Percentiles rank a stretch among this genome's conserved stretches.
Conservation (phyloP, 371 early-diverging fungal genomes). For the Fennellomyces sp. region DNA sequence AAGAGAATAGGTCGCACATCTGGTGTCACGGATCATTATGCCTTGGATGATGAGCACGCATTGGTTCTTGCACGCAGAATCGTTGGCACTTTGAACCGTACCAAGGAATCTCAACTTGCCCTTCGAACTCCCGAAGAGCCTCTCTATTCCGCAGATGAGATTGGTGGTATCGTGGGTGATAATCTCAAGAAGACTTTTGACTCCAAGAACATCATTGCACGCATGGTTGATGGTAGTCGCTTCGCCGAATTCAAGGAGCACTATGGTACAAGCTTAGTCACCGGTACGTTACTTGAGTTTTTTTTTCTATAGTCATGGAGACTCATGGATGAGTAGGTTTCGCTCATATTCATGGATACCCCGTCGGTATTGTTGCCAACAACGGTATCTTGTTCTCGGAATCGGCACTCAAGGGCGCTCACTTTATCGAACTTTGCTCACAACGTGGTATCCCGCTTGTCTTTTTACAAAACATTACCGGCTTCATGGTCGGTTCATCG, state of each 20-base stretch:
- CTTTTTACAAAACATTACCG: conserved; percentile 94
- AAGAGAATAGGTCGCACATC: conserved; percentile 65
- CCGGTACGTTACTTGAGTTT: conserved; percentile 52
- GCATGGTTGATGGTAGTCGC: conserved; percentile 93
- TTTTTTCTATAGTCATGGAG: background rate
- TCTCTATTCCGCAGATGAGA: conserved; percentile 81
- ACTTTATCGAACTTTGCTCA: conserved; percentile 95
- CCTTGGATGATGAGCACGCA: conserved; percentile 92
- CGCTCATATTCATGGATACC: conserved; percentile 91
- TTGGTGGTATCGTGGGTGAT: conserved; percentile 96
- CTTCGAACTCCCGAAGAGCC: conserved; percentile 70
- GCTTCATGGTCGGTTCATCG: conserved; percentile 95
- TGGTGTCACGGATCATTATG: conserved; percentile 96
- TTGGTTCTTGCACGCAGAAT: conserved; percentile 85
- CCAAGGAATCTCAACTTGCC: conserved; percentile 52
- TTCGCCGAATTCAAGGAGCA: conserved; percentile 96
- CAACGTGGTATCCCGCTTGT: conserved; percentile 93
- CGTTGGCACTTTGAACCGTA: conserved; percentile 84
- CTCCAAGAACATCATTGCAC: conserved; percentile 92
- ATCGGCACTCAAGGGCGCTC: conserved; percentile 95
- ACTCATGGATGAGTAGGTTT: conserved; percentile 61
- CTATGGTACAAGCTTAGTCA: conserved; percentile 92
- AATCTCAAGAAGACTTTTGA: conserved; percentile 93
- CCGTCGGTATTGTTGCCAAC: conserved; percentile 97
- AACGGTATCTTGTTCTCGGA: conserved; percentile 97